Conservation (phyloP, 306 rosid species). For the Vicia villosa region DNA sequence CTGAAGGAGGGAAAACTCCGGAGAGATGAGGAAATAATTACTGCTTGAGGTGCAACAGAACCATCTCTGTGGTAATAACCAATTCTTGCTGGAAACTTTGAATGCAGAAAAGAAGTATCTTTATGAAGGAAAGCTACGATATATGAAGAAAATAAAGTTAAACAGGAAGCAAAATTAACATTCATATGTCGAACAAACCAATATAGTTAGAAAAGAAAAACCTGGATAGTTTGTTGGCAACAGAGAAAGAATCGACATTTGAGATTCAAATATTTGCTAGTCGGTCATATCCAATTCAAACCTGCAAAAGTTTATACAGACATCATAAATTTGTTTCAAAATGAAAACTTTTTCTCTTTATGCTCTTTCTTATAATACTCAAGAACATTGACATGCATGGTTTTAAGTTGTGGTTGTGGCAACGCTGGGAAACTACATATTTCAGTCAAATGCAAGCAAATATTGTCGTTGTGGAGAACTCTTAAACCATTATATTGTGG, state of each 20-base stretch:
- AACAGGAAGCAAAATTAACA: constrained; percentile 21
- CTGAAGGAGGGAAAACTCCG: background rate
- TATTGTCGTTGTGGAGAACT: background rate
- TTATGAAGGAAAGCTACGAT: constrained; percentile 47
- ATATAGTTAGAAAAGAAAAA: constrained; percentile 15
- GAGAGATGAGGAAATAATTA: constrained; percentile 28
- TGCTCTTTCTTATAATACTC: background rate
- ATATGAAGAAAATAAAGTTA: constrained; percentile 24
- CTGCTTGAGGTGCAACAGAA: constrained; percentile 43
- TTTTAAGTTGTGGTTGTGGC: background rate
- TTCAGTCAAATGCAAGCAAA: background rate
- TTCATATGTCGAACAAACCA: constrained; percentile 1
- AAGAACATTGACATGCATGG: background rate
- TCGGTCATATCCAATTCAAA: constrained; percentile 10
- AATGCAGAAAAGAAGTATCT: constrained; percentile 43
- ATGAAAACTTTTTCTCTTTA: background rate
- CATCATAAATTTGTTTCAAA: background rate
- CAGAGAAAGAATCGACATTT: constrained; percentile 49
- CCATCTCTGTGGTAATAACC: constrained; percentile 28
- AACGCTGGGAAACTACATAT: background rate
- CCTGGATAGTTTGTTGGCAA: constrained; percentile 48
- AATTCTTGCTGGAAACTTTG: constrained; percentile 39
- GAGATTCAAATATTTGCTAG: constrained; percentile 29
- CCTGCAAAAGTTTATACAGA: constrained; percentile 22
- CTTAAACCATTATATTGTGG: background rate